Evolutionary conservation across 805 yeast species (phyloP).

Genomic region (Kregervanrija delftensis): DNA sequence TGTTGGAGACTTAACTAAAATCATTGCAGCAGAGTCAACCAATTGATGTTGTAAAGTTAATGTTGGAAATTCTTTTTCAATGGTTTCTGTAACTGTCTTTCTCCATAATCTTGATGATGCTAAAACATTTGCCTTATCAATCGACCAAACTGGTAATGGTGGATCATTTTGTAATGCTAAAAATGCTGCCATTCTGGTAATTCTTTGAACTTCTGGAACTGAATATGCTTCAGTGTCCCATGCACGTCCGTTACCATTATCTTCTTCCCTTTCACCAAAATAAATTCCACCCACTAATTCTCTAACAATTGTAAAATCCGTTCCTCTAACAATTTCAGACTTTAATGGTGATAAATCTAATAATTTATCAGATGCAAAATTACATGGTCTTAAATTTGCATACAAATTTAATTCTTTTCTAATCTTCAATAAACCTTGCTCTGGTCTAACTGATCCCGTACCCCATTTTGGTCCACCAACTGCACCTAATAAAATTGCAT

Average conservation of each 20-base stretch:
- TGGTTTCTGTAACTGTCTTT: conserved; percentile 80
- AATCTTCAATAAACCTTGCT: conserved; percentile 90
- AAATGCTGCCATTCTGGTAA: conserved; percentile 97
- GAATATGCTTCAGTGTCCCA: conserved; percentile 91
- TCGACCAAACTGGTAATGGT: conserved; percentile 91
- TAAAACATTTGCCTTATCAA: conserved; percentile 95
- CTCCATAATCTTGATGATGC: conserved; percentile 98
- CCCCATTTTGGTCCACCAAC: conserved; percentile 99
- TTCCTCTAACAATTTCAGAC: conserved; percentile 78
- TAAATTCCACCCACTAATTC: conserved; percentile 98
- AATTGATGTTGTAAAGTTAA: conserved; percentile 85
- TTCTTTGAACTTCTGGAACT: conserved; percentile 88
- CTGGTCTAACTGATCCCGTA: conserved; percentile 92
- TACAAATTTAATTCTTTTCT: conserved; percentile 90
- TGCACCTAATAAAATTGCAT: conserved; percentile 95
- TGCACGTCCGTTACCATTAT: conserved; percentile 79
- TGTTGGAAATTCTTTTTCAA: conserved; percentile 85
- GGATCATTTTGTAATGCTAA: conserved; percentile 90
- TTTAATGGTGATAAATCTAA: conserved; percentile 85
- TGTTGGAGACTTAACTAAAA: conserved; percentile 84
- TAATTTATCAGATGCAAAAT: conserved; percentile 79
- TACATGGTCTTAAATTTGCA: conserved; percentile 96
- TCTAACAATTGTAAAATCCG: conserved; percentile 88
- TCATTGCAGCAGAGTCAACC: conserved; percentile 99
- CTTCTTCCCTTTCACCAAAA: conserved; percentile 94